Evolutionary conservation across 176 grass and related monocot species (phyloP).

Genomic region (Panicum miliaceum): DNA sequence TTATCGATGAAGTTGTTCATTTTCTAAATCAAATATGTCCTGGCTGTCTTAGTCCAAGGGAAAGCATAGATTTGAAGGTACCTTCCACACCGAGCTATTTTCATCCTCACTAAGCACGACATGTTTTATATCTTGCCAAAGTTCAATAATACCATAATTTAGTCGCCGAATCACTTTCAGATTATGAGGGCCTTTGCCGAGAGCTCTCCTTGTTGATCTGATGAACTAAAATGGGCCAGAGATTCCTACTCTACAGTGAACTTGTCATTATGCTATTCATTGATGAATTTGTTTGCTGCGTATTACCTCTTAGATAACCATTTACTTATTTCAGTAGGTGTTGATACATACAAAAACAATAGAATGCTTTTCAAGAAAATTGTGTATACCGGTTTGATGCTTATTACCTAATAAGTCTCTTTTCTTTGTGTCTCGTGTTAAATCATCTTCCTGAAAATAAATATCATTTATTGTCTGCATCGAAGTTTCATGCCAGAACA

Average conservation of each 20-base stretch:
- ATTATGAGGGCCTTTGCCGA: constrained; percentile 13
- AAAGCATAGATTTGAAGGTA: constrained; percentile 62
- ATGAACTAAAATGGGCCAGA: background rate
- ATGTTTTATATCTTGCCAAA: constrained; percentile 25
- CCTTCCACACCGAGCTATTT: constrained; percentile 28
- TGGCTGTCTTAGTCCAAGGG: constrained; percentile 61
- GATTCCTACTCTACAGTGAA: background rate
- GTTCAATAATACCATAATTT: background rate
- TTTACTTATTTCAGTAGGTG: constrained; percentile 30
- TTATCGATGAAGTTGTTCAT: constrained; percentile 71
- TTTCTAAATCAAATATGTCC: constrained; percentile 95
- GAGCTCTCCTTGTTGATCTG: constrained; percentile 14
- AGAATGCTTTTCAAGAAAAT: background rate
- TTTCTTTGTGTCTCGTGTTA: constrained; percentile 13
- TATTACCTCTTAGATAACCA: background rate
- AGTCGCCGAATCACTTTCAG: background rate
- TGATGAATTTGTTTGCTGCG: constrained; percentile 31
- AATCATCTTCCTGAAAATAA: background rate
- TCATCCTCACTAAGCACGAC: constrained; percentile 25
- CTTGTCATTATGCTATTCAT: background rate
- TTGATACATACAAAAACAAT: constrained; percentile 36
- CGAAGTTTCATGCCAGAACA: background rate
- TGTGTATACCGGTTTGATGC: constrained; percentile 7
- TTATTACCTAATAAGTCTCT: background rate
- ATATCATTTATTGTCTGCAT: constrained; percentile 4